Evolutionary conservation across 768 basidiomycete genomes (phyloP).

Genomic region (Leccinum subtestaceum): DNA sequence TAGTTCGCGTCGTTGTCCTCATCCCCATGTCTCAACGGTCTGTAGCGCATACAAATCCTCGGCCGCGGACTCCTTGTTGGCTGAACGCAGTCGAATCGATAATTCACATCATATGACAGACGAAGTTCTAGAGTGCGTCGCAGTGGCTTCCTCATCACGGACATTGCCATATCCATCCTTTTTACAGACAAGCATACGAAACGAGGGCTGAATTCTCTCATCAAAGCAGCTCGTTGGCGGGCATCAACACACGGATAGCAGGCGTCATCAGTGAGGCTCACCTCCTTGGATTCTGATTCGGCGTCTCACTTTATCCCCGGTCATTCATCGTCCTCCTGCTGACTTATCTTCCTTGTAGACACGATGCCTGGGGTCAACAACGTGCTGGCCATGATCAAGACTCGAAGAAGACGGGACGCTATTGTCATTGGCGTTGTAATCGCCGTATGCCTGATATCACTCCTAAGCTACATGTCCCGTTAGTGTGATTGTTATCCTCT

Average conservation of each 20-base stretch:
- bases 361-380: conserved; percentile 95
- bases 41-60: conserved; percentile 87
- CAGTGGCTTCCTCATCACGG: not conserved
- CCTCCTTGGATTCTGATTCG: no score
- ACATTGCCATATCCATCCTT: not conserved
- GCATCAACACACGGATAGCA: conserved; percentile 82
- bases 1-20: conserved; percentile 1
- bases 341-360: conserved; percentile 38
- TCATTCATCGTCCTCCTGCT: not conserved
- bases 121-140: conserved; percentile 75
- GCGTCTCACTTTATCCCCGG: no score
- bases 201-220: conserved; percentile 89
- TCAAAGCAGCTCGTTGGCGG: conserved; percentile 70
- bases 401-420: conserved; percentile 83
- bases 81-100: conserved; percentile 87
- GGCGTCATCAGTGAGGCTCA: conserved; percentile 69
- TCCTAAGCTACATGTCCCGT: conserved; percentile 48
- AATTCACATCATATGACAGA: conserved; percentile 95
- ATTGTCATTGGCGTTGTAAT: conserved; percentile 88
- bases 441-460: conserved; percentile 71
- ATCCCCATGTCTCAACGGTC: not conserved
- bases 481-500: conserved; percentile 15
- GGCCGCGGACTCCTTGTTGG: conserved; percentile 80
- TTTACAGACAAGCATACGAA: conserved; percentile 88
- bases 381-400: conserved; percentile 88